Percentiles rank a stretch among this genome's conserved stretches.
phyloP scores from a whole-genome alignment of 2,329 filamentous ascomycete species.

The Ophiostoma himal-ulmi region DNA sequence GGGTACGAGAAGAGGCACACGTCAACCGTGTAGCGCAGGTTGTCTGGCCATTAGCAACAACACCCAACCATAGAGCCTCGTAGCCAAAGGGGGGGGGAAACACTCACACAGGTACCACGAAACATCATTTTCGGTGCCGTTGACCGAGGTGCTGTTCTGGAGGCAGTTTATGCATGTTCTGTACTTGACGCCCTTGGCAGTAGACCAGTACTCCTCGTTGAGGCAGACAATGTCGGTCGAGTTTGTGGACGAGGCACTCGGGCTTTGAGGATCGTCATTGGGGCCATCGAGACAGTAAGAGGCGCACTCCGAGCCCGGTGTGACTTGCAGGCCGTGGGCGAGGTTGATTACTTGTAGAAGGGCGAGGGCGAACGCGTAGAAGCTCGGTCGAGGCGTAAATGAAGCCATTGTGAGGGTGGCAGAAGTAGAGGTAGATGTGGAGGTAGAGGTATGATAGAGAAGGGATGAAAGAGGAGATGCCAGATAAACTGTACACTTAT shows the following conservation, averaged over 20 bases:
- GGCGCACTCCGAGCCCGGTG: conserved; percentile 48
- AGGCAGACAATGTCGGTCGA: conserved; percentile 44
- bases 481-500: background rate
- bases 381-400: background rate
- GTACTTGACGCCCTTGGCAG: conserved; percentile 40
- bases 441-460: too few relatives aligned
- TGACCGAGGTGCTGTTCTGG: conserved; percentile 40
- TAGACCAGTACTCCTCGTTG: conserved; percentile 38
- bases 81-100: too few relatives aligned
- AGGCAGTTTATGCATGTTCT: conserved; percentile 44
- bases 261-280: conserved; percentile 32
- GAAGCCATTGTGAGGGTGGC: background rate
- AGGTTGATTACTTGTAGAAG: conserved; percentile 21
- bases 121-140: conserved; percentile 38
- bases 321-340: conserved; percentile 39
- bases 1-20: conserved; percentile 42
- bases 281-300: conserved; percentile 41
- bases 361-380: background rate
- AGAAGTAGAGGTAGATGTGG: background rate
- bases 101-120: conserved; percentile 40
- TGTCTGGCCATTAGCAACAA: conserved; percentile 31
- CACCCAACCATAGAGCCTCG: background rate
- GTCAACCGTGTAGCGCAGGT: conserved; percentile 44
- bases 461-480: background rate
- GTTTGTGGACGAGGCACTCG: conserved; percentile 39